Conservation (phyloP, 805 yeast genomes). For the Saccharomyces jurei region DNA sequence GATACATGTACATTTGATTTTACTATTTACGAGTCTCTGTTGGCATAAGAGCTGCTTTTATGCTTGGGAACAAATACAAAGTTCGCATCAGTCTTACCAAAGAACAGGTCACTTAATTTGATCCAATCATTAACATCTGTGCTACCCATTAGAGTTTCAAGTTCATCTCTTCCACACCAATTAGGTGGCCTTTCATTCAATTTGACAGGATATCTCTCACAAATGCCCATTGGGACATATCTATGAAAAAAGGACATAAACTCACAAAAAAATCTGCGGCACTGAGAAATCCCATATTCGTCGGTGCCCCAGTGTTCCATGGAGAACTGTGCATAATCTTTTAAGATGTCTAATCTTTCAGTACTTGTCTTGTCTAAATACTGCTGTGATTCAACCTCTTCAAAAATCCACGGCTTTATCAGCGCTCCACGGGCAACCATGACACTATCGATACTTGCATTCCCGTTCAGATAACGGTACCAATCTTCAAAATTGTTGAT, state of each 20-base stretch:
- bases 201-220: constrained; percentile 81
- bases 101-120: constrained; percentile 87
- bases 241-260: constrained; percentile 90
- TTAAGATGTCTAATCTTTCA: constrained; percentile 74
- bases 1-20: not conserved
- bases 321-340: constrained; percentile 67
- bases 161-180: constrained; percentile 87
- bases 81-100: constrained; percentile 71
- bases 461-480: constrained; percentile 53
- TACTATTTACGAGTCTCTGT: not conserved
- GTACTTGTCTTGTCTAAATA: constrained; percentile 83
- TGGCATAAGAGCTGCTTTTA: constrained; percentile 72
- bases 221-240: constrained; percentile 87
- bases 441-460: constrained; percentile 75
- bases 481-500: constrained; percentile 81
- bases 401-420: constrained; percentile 98
- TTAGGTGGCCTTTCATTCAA: constrained; percentile 89
- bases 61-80: constrained; percentile 89
- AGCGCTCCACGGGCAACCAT: constrained; percentile 98
- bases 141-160: constrained; percentile 84
- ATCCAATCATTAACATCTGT: constrained; percentile 90
- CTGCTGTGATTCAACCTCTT: constrained; percentile 85
- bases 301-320: constrained; percentile 97
- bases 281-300: constrained; percentile 81
- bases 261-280: constrained; percentile 89